Evolutionary conservation across 2,329 filamentous ascomycete genomes (phyloP), one percentile per base, ranked within the genome.

Genomic region (Penicillium sp.): DNA sequence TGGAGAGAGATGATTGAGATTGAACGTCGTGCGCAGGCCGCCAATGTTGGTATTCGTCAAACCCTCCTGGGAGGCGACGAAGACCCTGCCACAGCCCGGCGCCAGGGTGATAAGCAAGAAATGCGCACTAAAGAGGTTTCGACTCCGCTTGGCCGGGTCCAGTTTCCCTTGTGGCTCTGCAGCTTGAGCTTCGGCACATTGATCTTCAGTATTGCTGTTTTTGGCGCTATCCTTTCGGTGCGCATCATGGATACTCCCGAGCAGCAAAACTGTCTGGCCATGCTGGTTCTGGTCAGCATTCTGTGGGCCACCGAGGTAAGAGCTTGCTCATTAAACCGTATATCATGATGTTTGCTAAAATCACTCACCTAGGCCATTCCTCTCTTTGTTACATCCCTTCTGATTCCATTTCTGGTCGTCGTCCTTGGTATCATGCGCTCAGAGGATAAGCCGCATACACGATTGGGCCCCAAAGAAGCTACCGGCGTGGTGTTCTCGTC

Each of bases 1-100:
- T 98, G 93, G 93, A 78, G 94, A 69, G 93, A 98, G 57, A 93
- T 98, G 80, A 98, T 98, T 62, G 93, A 91, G 37, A 91, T 98
- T 54, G 94, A 98, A 71, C 79, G 93, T 15, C 90, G 94, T 61
- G 88, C 88, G 1, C 91, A 97, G 68, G 94, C 93, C 7, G 91
- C 91, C 7, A 93, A 91, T 54, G 77, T 98, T 50, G 93, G 93
- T 28, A 73, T 86, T 35, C 71, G 80, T 15, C 81, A 86, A 50
- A 87, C 87, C 1, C 75, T 97, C 39, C 78, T 97, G 2, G 90
- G 90, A 4, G 78, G 80, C 17, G 84, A 85, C 21, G 78, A 79
- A 13, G 83, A 86, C 53, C 79, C 79, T 18, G 74, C 78, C 6
- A 80, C 81, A 38, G 80, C 83, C 31, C 76, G 86, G 33, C 72